Percentiles rank a stretch among this genome's conserved stretches.
Conservation (phyloP, 306 rosid genomes). For the Hippophae rhamnoides region DNA sequence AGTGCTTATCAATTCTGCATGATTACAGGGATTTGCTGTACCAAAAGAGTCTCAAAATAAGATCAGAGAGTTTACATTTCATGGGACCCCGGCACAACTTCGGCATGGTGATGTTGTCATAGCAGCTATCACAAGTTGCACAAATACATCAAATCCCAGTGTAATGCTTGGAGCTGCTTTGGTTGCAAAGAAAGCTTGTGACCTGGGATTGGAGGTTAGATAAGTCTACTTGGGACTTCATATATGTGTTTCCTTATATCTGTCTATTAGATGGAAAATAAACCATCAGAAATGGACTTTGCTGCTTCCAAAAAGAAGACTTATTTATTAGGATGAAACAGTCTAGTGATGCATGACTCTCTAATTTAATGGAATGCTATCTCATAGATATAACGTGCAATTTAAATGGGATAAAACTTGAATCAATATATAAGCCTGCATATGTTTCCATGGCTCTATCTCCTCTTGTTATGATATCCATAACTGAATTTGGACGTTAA, state of each 20-base stretch:
- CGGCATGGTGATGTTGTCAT: slow-evolving; percentile 93
- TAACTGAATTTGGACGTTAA: too few species aligned
- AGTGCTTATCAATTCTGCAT: slow-evolving; percentile 26
- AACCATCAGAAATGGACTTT: slow-evolving; percentile 5
- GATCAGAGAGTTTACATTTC: slow-evolving; percentile 54
- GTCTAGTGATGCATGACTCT: too few species aligned
- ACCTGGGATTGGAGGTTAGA: slow-evolving; percentile 87
- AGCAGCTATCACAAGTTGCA: slow-evolving; percentile 98
- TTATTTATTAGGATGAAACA: background rate
- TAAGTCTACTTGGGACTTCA: slow-evolving; percentile 19
- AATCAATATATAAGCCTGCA: too few species aligned
- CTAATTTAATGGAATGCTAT: too few species aligned
- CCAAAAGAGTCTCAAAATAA: slow-evolving; percentile 66
- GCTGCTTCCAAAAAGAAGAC: slow-evolving; percentile 1
- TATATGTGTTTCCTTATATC: slow-evolving; percentile 3
- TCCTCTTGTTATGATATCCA: too few species aligned
- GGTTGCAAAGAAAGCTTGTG: slow-evolving; percentile 97
- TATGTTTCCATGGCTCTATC: too few species aligned
- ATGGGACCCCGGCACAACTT: slow-evolving; percentile 65
- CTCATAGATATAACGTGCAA: too few species aligned
- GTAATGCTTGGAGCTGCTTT: slow-evolving; percentile 99
- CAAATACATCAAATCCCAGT: slow-evolving; percentile 98
- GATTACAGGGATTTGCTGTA: slow-evolving; percentile 81
- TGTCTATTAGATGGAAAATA: slow-evolving; percentile 1
- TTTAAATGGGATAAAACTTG: too few species aligned